Evolutionary conservation across 441 rosid genomes (phyloP).

Genomic region (Gossypium trilobum): DNA sequence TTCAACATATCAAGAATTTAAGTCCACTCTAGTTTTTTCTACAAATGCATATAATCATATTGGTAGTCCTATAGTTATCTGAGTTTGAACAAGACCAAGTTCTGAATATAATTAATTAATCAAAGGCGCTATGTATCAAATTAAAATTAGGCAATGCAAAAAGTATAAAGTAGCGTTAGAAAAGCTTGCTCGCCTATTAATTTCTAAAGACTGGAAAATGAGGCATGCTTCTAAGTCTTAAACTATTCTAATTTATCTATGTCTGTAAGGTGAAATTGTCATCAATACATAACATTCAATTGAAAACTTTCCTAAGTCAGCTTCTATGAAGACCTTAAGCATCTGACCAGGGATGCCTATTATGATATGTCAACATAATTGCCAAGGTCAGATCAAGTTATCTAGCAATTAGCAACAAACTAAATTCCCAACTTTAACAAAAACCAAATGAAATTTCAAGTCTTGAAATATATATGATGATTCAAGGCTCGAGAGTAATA

Average conservation of each 20-base stretch:
- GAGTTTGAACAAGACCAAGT: neutral
- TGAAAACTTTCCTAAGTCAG: neutral
- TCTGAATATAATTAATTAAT: neutral
- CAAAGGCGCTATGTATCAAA: neutral
- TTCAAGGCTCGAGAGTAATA: neutral
- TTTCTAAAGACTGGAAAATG: neutral
- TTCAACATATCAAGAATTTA: no score
- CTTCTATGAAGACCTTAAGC: neutral
- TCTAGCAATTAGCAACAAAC: neutral
- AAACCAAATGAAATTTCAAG: neutral
- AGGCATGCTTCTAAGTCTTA: neutral
- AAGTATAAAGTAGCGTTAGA: neutral
- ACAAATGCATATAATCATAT: no score
- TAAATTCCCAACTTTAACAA: neutral
- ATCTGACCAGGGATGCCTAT: neutral
- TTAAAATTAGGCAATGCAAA: neutral
- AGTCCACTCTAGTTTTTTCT: no score
- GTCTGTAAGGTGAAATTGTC: neutral
- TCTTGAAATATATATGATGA: neutral
- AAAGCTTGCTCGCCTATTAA: neutral
- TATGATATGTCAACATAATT: neutral
- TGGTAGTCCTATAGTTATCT: neutral
- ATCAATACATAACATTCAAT: neutral
- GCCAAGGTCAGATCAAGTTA: neutral
- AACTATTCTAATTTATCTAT: neutral